Conservation (phyloP, 2,329 filamentous ascomycete species). For the Paracoccidioides lutzii region DNA sequence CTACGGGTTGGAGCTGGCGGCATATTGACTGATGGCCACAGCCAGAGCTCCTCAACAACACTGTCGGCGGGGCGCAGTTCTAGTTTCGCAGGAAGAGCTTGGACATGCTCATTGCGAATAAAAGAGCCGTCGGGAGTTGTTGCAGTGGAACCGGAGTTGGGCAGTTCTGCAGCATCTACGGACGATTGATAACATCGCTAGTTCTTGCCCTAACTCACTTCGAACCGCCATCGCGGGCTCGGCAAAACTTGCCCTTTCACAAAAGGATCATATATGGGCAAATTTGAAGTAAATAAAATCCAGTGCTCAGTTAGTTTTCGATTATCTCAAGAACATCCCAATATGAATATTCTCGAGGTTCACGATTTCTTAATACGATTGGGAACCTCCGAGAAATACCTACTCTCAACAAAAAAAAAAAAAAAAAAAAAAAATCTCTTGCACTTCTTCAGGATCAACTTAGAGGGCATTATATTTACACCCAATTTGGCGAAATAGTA, state of each 20-base stretch:
- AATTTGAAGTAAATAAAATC: not conserved
- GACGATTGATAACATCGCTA: not conserved
- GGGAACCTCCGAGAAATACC: too few relatives aligned
- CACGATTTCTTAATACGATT: too few relatives aligned
- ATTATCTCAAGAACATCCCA: not conserved
- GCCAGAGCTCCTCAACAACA: not conserved
- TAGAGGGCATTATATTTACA: not conserved
- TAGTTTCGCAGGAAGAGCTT: not conserved
- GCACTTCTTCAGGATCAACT: not conserved
- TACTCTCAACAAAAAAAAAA: too few relatives aligned
- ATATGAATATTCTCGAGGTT: not conserved
- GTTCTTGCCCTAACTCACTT: not conserved
- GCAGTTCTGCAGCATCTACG: not conserved
- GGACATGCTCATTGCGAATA: not conserved
- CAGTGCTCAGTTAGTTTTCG: not conserved
- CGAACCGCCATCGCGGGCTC: not conserved
- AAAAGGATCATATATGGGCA: not conserved
- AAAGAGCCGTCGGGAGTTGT: not conserved
- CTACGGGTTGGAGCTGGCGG: slow-evolving; percentile 26
- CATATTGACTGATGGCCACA: not conserved
- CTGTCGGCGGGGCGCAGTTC: not conserved
- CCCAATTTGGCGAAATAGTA: not conserved
- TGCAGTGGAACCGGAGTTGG: not conserved
- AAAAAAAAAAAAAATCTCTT: not conserved
- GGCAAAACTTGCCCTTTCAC: not conserved